Evolutionary conservation across 768 basidiomycete species (phyloP), one percentile per base, ranked within the genome.

Genomic region (Suillus spraguei): DNA sequence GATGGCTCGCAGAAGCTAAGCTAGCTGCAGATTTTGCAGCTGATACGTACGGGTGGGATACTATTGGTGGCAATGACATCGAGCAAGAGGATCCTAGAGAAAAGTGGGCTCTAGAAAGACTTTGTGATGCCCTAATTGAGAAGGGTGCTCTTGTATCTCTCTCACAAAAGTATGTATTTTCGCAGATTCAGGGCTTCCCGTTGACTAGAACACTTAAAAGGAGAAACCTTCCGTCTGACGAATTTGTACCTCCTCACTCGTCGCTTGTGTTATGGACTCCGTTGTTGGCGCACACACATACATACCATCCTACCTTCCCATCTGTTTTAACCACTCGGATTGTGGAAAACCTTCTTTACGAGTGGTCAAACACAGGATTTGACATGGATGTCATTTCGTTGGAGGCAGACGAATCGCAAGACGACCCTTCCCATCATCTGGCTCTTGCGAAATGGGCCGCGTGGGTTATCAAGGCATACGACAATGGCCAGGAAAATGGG

Each of bases 71-170:
- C 49, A 63, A 69, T 2, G 53, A 69, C 16, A 76, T 77, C 8
- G 67, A 72, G 39, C 81, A 80, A 61, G 77, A 77, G 11, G 87
- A 88, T 50, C 64, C 74, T 14, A 85, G 83, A 69, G 90, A 92
- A 71, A 75, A 74, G 55, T 89, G 87, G 84, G 90, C 89, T 8
- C 70, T 92, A 49, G 89, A 92, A 60, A 75, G 76, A 41, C 74
- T 99, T 2, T 88, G 87, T 61, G 85, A 89, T 54, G 82, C 76
- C 0, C 77, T 99, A 14, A 67, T 92, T 56, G 87, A 86, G 62
- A 85, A 83, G 64, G 94, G 94, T 11, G 85, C 80, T 11, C 78
- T 98, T 9, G 89, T 98, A 4, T 95, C 97, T 9, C 67, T 91
- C 2, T 90, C 94, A 1, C 92, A 88, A 77, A 95, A 88, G 97